Evolutionary conservation across 1,284 basidiomycete species (phyloP), one percentile per base, ranked within the genome.

Genomic region (Apiotrichum akiyoshidainum): DNA sequence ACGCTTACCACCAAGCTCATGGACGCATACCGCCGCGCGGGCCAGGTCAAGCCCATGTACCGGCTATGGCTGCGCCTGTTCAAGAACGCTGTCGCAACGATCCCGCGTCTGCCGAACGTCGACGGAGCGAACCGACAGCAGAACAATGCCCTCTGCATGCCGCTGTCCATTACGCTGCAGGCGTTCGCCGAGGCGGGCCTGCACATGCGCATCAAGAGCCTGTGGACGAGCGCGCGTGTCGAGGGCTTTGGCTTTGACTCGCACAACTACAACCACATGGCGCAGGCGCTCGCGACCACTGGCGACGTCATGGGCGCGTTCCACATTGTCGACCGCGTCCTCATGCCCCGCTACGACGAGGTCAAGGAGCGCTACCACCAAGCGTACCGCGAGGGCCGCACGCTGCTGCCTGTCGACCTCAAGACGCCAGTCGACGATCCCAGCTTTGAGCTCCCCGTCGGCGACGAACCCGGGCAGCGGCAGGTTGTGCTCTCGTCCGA

Each of bases 181-280:
- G 83, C 85, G 4, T 78, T 93, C 41, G 90, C 90, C 4, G 77
- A 80, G 1, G 83, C 83, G 0, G 88, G 87, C 1, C 74, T 79
- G 41, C 86, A 90, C 68, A 63, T 73, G 10, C 83, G 87, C 57
- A 83, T 96, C 42, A 83, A 86, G 19, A 71, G 76, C 13, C 80
- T 84, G 0, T 98, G 95, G 94, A 77, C 80, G 17, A 72, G 79
- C 34, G 83, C 90, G 49, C 83, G 84, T 61, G 65, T 78, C 8
- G 75, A 81, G n/a, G 90, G 91, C 1, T 89, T 95, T 66, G 82
- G 82, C 4, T 92, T 94, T 70, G 92, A 97, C 72, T 83, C 89
- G 13, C 86, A 89, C 67, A 98, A 97, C 76, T 99, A 92, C 89
- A 98, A 97, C 72, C 86, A 91, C 68, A 81, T 95, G 26, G 83